Evolutionary conservation across 345 rosid genomes (phyloP).

Genomic region (Citrus unshiu): DNA sequence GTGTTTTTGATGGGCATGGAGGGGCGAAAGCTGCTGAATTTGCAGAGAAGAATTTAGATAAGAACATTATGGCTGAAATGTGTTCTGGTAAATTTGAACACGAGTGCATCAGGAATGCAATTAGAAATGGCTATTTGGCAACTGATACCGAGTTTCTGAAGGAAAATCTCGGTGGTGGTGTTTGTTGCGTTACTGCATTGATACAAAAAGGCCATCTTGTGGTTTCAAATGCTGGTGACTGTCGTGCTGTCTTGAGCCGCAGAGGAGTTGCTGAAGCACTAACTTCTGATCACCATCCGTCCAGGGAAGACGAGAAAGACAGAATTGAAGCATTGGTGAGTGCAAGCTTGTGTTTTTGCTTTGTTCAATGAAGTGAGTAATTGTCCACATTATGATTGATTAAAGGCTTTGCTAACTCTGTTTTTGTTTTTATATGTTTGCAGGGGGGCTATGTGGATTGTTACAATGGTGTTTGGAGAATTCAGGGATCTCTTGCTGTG

Average conservation of each 20-base stretch:
- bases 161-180: slow-evolving; percentile 55
- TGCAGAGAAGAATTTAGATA: slow-evolving; percentile 60
- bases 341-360: neutral
- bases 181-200: slow-evolving; percentile 81
- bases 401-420: neutral
- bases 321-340: slow-evolving; percentile 71
- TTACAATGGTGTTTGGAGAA: slow-evolving; percentile 70
- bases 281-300: slow-evolving; percentile 75
- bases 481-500: slow-evolving; percentile 81
- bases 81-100: slow-evolving; percentile 28
- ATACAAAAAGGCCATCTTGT: slow-evolving; percentile 48
- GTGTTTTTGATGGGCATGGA: slow-evolving; percentile 92
- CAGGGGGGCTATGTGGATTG: slow-evolving; percentile 88
- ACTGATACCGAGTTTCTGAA: slow-evolving; percentile 63
- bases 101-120: slow-evolving; percentile 35
- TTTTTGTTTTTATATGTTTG: neutral
- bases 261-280: slow-evolving; percentile 75
- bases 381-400: neutral
- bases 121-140: slow-evolving; percentile 51
- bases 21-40: slow-evolving; percentile 79
- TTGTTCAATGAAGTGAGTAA: neutral
- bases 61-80: slow-evolving; percentile 47
- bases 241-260: slow-evolving; percentile 74
- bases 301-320: slow-evolving; percentile 51
- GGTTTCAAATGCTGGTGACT: slow-evolving; percentile 80